phyloP scores from a whole-genome alignment of 345 rosid species.

The Garcia nutans region DNA sequence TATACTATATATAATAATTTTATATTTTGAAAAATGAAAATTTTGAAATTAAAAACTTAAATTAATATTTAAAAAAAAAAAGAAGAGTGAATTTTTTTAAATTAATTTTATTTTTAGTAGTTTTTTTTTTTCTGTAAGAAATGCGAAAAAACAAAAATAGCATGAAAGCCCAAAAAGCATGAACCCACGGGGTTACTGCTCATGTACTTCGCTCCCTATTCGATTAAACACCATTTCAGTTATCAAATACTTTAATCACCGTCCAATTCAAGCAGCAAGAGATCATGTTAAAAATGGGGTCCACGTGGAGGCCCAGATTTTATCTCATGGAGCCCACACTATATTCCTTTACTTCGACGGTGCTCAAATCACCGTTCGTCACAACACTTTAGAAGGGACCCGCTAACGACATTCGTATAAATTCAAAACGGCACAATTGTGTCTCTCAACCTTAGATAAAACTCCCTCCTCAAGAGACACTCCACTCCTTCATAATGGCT shows the following conservation, averaged over 20 bases:
- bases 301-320: not conserved
- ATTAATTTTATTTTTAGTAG: too few species aligned
- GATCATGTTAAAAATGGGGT: not conserved
- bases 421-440: too few species aligned
- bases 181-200: not conserved
- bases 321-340: not conserved
- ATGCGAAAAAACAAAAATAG: too few species aligned
- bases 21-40: too few species aligned
- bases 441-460: not conserved
- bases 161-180: too few species aligned
- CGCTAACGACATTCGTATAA: not conserved
- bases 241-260: not conserved
- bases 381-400: not conserved
- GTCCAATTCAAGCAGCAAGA: not conserved
- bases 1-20: too few species aligned
- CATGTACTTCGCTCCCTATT: not conserved
- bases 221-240: not conserved
- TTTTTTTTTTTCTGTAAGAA: too few species aligned
- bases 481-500: slow-evolving; percentile 14
- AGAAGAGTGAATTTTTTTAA: too few species aligned
- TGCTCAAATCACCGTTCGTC: not conserved
- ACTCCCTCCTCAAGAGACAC: not conserved
- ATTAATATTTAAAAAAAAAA: too few species aligned
- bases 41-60: too few species aligned
- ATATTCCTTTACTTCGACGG: not conserved